Evolutionary conservation across 2,329 filamentous ascomycete species (phyloP).

Genomic region (Biscogniauxia marginata): DNA sequence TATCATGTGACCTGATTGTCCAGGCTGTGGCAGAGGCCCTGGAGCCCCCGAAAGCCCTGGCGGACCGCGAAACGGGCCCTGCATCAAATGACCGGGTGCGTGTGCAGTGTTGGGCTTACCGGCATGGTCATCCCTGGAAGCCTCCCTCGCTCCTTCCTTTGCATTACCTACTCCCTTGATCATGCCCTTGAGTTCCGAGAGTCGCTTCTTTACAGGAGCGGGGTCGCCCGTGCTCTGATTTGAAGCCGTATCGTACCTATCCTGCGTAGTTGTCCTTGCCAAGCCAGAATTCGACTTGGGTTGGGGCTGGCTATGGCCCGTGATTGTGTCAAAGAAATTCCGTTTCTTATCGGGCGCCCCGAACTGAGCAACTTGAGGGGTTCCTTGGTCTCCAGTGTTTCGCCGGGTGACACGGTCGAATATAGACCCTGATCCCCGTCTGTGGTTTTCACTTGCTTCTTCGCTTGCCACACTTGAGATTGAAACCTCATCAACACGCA

Average conservation of each 20-base stretch:
- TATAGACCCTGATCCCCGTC: slow-evolving; percentile 37
- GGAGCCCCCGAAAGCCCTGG: slow-evolving; percentile 1
- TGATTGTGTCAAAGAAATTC: slow-evolving; percentile 37
- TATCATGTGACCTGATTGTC: slow-evolving; percentile 2
- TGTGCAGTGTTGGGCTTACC: slow-evolving; percentile 16
- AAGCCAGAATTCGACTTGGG: slow-evolving; percentile 22
- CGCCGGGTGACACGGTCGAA: slow-evolving; percentile 36
- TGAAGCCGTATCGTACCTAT: slow-evolving; percentile 18
- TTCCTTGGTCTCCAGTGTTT: slow-evolving; percentile 20
- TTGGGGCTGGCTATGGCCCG: slow-evolving; percentile 20
- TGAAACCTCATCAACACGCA: slow-evolving; percentile 41
- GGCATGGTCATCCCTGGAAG: slow-evolving; percentile 28
- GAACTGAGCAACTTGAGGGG: slow-evolving; percentile 15
- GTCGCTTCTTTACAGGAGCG: slow-evolving; percentile 25
- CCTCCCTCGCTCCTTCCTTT: slow-evolving; percentile 27
- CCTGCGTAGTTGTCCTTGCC: slow-evolving; percentile 11
- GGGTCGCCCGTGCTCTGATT: slow-evolving; percentile 14
- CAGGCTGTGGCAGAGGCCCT: slow-evolving; percentile 1
- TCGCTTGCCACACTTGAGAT: slow-evolving; percentile 41
- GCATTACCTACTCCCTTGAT: slow-evolving; percentile 30
- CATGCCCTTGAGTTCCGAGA: slow-evolving; percentile 34
- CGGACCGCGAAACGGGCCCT: slow-evolving; percentile 15
- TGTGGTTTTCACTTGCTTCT: slow-evolving; percentile 38
- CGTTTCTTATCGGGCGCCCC: slow-evolving; percentile 38
- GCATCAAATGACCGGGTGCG: slow-evolving; percentile 19